phyloP scores from a whole-genome alignment of 495 filamentous ascomycete genomes.

The Penicillium coprophilum region DNA sequence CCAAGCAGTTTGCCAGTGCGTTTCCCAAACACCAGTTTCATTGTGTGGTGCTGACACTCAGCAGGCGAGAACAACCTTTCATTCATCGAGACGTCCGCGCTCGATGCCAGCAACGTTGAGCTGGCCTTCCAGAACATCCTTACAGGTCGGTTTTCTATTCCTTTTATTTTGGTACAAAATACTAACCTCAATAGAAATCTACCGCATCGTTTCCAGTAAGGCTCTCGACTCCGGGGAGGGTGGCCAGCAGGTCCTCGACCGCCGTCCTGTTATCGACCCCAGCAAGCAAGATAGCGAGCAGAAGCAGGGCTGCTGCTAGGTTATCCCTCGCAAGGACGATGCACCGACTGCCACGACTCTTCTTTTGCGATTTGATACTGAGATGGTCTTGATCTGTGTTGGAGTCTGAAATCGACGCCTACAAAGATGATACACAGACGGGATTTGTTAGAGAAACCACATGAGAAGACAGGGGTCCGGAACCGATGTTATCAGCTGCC shows the following conservation, averaged over 20 bases:
- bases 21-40: conserved; percentile 4
- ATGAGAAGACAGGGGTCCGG: conserved; percentile 25
- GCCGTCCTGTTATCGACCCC: conserved; percentile 73
- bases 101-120: conserved; percentile 99
- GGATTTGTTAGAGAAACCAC: conserved; percentile 38
- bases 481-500: conserved; percentile 29
- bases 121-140: conserved; percentile 99
- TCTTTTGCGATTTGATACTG: conserved; percentile 46
- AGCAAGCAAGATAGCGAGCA: conserved; percentile 73
- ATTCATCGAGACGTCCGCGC: conserved; percentile 96
- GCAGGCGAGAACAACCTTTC: conserved; percentile 36
- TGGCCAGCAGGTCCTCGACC: conserved; percentile 67
- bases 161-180: not conserved
- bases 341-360: conserved; percentile 43
- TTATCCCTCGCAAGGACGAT: conserved; percentile 22
- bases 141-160: conserved; percentile 66
- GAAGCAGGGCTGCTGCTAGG: conserved; percentile 88
- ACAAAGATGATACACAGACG: conserved; percentile 43
- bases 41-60: conserved; percentile 10
- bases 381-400: conserved; percentile 44
- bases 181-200: conserved; percentile 72
- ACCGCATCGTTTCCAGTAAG: conserved; percentile 98
- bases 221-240: conserved; percentile 83
- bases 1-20: conserved; percentile 96
- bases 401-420: conserved; percentile 42